These are phyloP conservation scores for Amanita subjunquillea DNA, from an alignment of 768 basidiomycete species.

Conservation along the genomic window DNA sequence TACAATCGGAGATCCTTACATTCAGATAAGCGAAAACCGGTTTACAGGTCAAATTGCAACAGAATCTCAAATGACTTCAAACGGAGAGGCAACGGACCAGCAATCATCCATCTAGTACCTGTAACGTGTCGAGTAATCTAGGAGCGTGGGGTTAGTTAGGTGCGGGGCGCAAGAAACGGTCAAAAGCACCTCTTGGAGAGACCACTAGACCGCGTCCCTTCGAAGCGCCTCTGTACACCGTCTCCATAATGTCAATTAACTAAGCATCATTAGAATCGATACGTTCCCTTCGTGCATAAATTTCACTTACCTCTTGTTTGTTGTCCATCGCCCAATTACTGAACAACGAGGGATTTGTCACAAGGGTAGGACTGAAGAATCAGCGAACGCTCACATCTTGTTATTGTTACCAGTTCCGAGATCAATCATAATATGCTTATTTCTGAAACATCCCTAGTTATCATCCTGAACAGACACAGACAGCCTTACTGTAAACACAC, in stretches of 20 bases:
- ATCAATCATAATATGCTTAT: conserved; percentile 99
- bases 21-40: no score
- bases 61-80: no score
- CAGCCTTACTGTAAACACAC: conserved; percentile 30
- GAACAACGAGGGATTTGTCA: not conserved
- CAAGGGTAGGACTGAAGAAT: not conserved
- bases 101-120: conserved; percentile 18
- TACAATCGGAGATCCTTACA: no score
- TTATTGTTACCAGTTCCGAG: conserved; percentile 99
- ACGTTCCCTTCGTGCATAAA: not conserved
- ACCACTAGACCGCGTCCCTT: conserved; percentile 98
- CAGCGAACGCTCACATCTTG: conserved; percentile 66
- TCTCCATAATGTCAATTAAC: conserved; percentile 97
- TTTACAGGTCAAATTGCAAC: no score
- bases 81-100: no score
- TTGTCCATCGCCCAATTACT: conserved; percentile 99
- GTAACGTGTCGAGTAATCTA: conserved; percentile 37
- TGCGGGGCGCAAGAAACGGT: not conserved
- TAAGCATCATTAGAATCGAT: conserved; percentile 18
- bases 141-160: not conserved
- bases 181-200: conserved; percentile 74
- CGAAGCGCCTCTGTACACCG: conserved; percentile 94
- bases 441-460: conserved; percentile 32
- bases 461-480: not conserved
- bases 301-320: conserved; percentile 77